Base-by-base conservation (phyloP, 345 rosid genomes). In the Euclidium syriacum region DNA sequence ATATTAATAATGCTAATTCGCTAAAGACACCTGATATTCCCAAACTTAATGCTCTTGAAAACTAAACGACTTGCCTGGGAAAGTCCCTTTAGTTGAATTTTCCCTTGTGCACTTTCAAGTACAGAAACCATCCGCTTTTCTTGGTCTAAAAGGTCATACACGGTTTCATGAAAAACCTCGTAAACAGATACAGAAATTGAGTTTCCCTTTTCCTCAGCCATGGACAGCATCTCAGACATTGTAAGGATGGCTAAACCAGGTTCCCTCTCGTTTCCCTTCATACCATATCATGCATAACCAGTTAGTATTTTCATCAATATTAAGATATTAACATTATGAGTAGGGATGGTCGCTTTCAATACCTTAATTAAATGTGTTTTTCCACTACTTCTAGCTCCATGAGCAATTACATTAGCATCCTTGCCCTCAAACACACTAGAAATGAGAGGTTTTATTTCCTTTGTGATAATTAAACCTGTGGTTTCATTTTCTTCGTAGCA, bases 311-410 rank as follows among this genome's bases (percentile, higher is more conserved):
- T n/a, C 35, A 60, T 34, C 2, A 4, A 20, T 3, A 11, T 4
- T 38, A 36, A 46, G n/a, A n/a, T n/a, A n/a, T n/a, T 3, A 35
- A 44, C 8, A 10, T 49, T 0, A 14, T 5, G 12, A 49, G 25
- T 10, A 18, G 1, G 17, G 0, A 5, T 55, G 6, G 10, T 6
- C 27, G n/a, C 36, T 46, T 26, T 8, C 5, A 49, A 17, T 39
- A 90, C 95, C 92, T 83, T 84, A 14, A 85, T 74, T 10, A 80
- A 38, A 68, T 65, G 60, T 10, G 85, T 79, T 65, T 87, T 90
- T 20, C 90, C 95, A 9, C 84, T 79, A 58, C 77, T 69, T 64
- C 82, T 79, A 8, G 97, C 88, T 68, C 97, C 97, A 4, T 34
- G 77, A 3, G 90, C 95, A 74, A 90, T 68, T 4, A 85, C 58